phyloP scores from a whole-genome alignment of 306 rosid genomes.

The Biancaea sappan region DNA sequence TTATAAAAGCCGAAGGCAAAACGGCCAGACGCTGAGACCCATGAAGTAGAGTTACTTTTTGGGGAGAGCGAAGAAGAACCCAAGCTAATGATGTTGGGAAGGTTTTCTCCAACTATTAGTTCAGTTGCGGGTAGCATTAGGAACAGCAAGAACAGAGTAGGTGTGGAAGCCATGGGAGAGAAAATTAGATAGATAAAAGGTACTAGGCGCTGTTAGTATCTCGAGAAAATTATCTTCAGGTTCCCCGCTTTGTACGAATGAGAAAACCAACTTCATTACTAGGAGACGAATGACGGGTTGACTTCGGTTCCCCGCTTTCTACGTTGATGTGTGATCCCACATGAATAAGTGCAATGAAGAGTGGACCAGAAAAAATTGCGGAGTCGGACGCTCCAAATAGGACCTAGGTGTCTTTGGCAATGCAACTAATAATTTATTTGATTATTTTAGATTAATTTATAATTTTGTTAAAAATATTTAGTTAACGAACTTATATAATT shows the following conservation, averaged over 20 bases:
- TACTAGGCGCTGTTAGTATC: neutral
- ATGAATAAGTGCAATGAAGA: too few relatives aligned
- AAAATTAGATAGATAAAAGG: neutral
- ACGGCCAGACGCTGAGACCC: slow-evolving; percentile 41
- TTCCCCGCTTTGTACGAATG: neutral
- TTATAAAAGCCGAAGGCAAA: slow-evolving; percentile 48
- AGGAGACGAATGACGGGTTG: neutral
- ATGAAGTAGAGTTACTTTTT: neutral
- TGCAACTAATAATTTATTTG: too few relatives aligned
- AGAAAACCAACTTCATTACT: neutral
- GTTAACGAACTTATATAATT: too few relatives aligned
- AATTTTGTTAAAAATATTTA: too few relatives aligned
- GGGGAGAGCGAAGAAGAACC: slow-evolving; percentile 28
- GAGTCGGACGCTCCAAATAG: too few relatives aligned
- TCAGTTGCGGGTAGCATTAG: neutral
- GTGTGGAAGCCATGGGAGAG: slow-evolving; percentile 34
- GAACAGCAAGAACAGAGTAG: neutral
- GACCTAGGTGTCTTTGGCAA: too few relatives aligned
- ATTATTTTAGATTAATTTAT: too few relatives aligned
- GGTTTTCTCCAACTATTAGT: neutral
- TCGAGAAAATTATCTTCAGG: neutral
- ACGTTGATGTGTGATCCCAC: too few relatives aligned
- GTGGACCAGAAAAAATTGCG: too few relatives aligned
- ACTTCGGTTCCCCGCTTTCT: neutral
- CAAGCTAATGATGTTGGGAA: neutral